Percentiles rank a stretch among this genome's conserved stretches.
Evolutionary conservation across 345 rosid genomes (phyloP).

Genomic region (Pistacia vera): DNA sequence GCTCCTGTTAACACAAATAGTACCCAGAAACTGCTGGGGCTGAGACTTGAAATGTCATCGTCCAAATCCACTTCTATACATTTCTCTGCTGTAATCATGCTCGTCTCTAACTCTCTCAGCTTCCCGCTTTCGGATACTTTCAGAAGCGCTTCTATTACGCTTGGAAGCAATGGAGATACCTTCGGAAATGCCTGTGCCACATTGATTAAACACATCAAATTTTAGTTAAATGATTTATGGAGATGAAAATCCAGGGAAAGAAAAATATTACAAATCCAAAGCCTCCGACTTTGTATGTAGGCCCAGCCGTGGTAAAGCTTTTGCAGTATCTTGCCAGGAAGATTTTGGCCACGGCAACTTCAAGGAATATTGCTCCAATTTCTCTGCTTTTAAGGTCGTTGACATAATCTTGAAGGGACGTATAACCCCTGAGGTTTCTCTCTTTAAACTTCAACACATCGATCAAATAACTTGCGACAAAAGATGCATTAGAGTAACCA

Average conservation of each 20-base stretch:
- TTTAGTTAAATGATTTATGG: neutral
- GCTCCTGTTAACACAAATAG: slow-evolving; percentile 22
- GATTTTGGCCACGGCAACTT: slow-evolving; percentile 24
- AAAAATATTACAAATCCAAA: neutral
- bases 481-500: slow-evolving; percentile 17
- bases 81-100: slow-evolving; percentile 7
- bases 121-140: slow-evolving; percentile 30
- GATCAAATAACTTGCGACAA: slow-evolving; percentile 8
- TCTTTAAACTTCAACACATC: slow-evolving; percentile 10
- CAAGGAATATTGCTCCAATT: slow-evolving; percentile 31
- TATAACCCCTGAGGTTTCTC: neutral
- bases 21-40: slow-evolving; percentile 17
- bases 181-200: slow-evolving; percentile 19
- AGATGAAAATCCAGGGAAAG: neutral
- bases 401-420: slow-evolving; percentile 5
- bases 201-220: neutral
- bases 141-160: slow-evolving; percentile 27
- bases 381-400: slow-evolving; percentile 11
- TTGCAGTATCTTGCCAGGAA: slow-evolving; percentile 10
- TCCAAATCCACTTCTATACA: slow-evolving; percentile 16
- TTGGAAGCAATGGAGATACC: slow-evolving; percentile 28
- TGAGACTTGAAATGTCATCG: slow-evolving; percentile 22
- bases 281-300: slow-evolving; percentile 13
- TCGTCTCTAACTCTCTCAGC: slow-evolving; percentile 22
- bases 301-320: slow-evolving; percentile 9